Conservation (phyloP, 176 grass and related monocot species). For the Themeda triandra region DNA sequence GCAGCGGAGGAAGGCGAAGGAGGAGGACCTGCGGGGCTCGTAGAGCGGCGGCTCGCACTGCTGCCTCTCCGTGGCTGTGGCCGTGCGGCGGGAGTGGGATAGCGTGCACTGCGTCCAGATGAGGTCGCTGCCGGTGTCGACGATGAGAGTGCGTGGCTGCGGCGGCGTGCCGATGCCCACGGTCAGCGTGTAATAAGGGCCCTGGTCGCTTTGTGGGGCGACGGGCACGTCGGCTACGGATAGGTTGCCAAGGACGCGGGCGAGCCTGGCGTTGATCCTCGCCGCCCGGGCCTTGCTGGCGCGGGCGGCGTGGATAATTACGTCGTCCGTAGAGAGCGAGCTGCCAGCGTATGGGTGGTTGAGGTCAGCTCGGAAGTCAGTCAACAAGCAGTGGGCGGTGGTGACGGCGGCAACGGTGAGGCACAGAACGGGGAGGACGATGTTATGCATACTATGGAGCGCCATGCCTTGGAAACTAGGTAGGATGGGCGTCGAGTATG, state of each 20-base stretch:
- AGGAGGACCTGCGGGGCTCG: no score
- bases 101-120: constrained; percentile 62
- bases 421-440: constrained; percentile 7
- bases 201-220: background rate
- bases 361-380: background rate
- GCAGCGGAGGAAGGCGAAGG: no score
- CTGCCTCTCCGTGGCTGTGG: background rate
- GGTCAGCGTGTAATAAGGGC: constrained; percentile 27
- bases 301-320: constrained; percentile 2
- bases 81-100: no score
- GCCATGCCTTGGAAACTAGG: background rate
- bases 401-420: background rate
- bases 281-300: constrained; percentile 25
- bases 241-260: background rate
- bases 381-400: background rate
- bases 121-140: constrained; percentile 53
- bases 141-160: constrained; percentile 35
- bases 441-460: background rate
- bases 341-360: constrained; percentile 31
- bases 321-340: constrained; percentile 1
- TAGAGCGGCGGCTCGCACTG: constrained; percentile 33
- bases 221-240: constrained; percentile 2
- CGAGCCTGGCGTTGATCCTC: background rate
- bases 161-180: constrained; percentile 53
- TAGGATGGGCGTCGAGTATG: no score